Conservation (phyloP, 2,329 filamentous ascomycete species). For the Neurospora sp. region DNA sequence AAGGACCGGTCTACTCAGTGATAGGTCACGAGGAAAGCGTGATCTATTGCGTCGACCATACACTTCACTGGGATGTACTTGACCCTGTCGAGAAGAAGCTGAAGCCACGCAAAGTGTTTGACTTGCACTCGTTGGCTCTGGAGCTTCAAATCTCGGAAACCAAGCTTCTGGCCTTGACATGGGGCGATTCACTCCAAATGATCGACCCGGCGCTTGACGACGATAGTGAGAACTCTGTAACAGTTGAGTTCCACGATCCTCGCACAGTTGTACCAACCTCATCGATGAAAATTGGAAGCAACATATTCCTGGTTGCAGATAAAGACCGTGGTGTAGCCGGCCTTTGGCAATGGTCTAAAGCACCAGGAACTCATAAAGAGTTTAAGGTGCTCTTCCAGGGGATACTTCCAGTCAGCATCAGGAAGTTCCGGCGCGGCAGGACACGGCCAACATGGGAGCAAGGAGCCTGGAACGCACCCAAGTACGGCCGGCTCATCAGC, state of each 20-base stretch:
- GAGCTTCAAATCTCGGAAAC: constrained; percentile 36
- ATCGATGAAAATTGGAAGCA: constrained; percentile 36
- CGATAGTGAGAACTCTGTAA: not conserved
- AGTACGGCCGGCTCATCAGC: constrained; percentile 33
- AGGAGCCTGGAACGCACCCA: constrained; percentile 20
- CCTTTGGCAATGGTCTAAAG: constrained; percentile 38
- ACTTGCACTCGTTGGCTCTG: constrained; percentile 43
- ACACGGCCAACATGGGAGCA: constrained; percentile 43
- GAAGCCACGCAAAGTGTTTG: constrained; percentile 33
- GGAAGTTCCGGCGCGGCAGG: constrained; percentile 42
- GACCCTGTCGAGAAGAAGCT: constrained; percentile 42
- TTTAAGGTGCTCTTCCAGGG: constrained; percentile 45
- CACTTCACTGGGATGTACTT: constrained; percentile 46
- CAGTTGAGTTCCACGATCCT: constrained; percentile 24
- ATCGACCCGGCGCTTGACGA: constrained; percentile 28
- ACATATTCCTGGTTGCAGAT: constrained; percentile 39
- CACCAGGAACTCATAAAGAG: constrained; percentile 23
- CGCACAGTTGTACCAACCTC: constrained; percentile 33
- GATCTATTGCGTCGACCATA: constrained; percentile 43
- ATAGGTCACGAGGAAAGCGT: constrained; percentile 44
- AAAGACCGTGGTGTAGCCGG: constrained; percentile 36
- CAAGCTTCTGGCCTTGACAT: constrained; percentile 42
- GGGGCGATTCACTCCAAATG: constrained; percentile 44
- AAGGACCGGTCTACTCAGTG: constrained; percentile 44
- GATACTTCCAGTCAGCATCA: constrained; percentile 43